Base-by-base conservation (phyloP, 345 rosid genomes). In the Erysimum cheiranthoides region DNA sequence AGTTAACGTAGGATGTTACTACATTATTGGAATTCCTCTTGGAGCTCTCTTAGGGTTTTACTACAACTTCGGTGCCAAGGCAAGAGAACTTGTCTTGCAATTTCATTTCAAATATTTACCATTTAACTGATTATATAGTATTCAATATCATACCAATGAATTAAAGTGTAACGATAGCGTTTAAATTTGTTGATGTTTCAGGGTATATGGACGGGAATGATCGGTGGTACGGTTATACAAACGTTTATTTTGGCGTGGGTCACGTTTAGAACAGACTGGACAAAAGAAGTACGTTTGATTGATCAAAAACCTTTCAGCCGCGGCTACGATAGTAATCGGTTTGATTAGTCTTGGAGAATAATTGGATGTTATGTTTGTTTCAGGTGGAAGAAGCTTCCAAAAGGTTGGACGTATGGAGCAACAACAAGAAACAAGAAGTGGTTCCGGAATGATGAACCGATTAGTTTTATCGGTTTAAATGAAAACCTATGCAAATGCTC, bases 131-230 rank as follows among this genome's bases (percentile, higher is more conserved):
- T 68, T 47, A 16, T 47, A 16, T 58, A 34, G 46, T 30, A 42
- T 56, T 7, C 6, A 14, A 38, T 14, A 49, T 59, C 6, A 21
- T 10, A 38, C 21, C 16, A 58, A 51, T 25, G 5, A 10, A 5
- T 2, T 30, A 21, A 54, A 56, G 31, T 4, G 8, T 66, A 35
- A 43, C 5, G 31, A 27, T 61, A 16, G 6, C 6, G 14, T 56
- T 32, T 51, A 34, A 61, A 66, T 40, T 25, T 58, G 12, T 34
- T 65, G 68, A 31, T 65, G 11, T 25, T 54, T 6, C 36, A 90
- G 96, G 93, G 96, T 13, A 84, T 88, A 75, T 90, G 93, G 92
- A 50, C 80, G 2, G 96, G 96, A 7, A 87, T 87, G 96, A 81
- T 90, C 0, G 82, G 84, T 31, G 96, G 96, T 51, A 87, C 91